Percentiles rank a stretch among this genome's conserved stretches.
phyloP scores from a whole-genome alignment of 371 early-diverging fungal species.

The Rhizopus stolonifer region DNA sequence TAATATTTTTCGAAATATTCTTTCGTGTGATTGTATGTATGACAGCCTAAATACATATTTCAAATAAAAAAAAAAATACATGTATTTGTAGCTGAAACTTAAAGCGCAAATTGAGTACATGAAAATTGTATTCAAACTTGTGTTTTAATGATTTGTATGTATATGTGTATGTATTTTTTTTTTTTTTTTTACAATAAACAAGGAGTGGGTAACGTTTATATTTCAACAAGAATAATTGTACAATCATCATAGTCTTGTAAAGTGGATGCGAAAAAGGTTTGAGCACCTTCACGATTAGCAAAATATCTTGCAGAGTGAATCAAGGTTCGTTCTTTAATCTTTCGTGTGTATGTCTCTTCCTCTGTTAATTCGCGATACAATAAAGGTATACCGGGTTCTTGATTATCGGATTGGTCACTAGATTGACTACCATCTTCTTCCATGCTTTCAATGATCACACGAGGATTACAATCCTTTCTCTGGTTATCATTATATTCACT shows the following conservation, averaged over 20 bases:
- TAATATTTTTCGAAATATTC: too few relatives aligned
- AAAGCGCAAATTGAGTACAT: too few relatives aligned
- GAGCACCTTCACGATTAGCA: constrained; percentile 48
- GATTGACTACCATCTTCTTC: neutral
- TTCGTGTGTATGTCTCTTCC: constrained; percentile 30
- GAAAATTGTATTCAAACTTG: too few relatives aligned
- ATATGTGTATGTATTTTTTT: too few relatives aligned
- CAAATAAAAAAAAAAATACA: too few relatives aligned
- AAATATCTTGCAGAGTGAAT: constrained; percentile 45
- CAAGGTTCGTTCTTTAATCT: constrained; percentile 41
- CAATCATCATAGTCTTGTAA: constrained; percentile 58
- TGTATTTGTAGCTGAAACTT: too few relatives aligned
- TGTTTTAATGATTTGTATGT: too few relatives aligned
- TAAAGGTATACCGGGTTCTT: constrained; percentile 28
- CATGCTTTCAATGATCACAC: constrained; percentile 2
- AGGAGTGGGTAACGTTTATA: too few relatives aligned
- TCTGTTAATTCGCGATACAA: constrained; percentile 35
- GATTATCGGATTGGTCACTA: constrained; percentile 1
- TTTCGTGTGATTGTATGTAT: too few relatives aligned
- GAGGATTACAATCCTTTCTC: neutral
- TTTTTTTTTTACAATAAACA: too few relatives aligned
- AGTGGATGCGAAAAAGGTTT: constrained; percentile 48
- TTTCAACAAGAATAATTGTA: constrained; percentile 50
- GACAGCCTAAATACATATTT: too few relatives aligned
- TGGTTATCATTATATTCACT: neutral